Evolutionary conservation across 202 grass and related monocot species (phyloP).

Genomic region (Brachypodium distachyon): DNA sequence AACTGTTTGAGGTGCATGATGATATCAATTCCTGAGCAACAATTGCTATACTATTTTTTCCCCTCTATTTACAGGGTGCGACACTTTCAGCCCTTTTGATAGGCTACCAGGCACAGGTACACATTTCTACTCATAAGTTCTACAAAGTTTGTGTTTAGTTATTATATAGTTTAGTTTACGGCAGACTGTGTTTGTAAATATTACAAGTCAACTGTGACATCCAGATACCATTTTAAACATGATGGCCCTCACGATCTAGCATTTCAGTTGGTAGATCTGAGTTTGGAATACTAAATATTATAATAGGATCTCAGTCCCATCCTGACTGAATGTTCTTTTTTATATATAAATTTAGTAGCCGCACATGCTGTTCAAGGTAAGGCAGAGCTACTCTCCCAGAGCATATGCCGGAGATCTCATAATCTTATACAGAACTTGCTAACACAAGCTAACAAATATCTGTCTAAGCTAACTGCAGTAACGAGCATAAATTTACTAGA

Average conservation of each 20-base stretch:
- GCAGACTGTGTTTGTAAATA: neutral
- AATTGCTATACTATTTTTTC: neutral
- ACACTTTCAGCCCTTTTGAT: slow-evolving; percentile 66
- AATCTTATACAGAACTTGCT: neutral
- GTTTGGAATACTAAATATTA: neutral
- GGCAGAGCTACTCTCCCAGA: neutral
- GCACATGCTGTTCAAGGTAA: neutral
- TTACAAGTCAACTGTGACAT: neutral
- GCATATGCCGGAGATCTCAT: neutral
- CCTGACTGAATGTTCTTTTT: neutral
- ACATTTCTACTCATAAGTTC: neutral
- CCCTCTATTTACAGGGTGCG: slow-evolving; percentile 43
- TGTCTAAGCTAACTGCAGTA: neutral
- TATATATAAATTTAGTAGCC: neutral
- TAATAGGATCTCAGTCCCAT: neutral
- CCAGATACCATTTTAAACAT: neutral
- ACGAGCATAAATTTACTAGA: neutral
- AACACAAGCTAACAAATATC: neutral
- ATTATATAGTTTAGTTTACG: no score
- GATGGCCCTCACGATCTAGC: neutral
- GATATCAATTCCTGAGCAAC: neutral
- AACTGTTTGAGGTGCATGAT: neutral
- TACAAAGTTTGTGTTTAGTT: neutral
- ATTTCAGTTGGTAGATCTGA: neutral
- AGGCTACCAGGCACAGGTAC: slow-evolving; percentile 72